These are phyloP conservation scores for Fusarium subglutinans DNA, from an alignment of 2,329 filamentous ascomycete genomes.

Conservation along the genomic window DNA sequence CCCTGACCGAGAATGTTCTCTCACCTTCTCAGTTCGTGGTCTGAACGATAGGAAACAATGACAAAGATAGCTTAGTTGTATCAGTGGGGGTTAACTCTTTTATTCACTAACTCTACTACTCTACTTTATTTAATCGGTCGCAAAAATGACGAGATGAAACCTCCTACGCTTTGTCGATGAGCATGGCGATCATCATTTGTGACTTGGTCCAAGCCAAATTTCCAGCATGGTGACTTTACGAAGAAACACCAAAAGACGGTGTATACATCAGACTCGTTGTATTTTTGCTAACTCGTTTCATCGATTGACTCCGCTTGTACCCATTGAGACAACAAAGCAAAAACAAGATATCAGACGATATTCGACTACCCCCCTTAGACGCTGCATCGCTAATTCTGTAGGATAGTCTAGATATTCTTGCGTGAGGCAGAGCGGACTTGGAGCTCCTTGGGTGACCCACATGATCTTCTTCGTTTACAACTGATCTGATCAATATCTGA, in stretches of 20 bases:
- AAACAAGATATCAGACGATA: not conserved
- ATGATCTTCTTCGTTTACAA: not conserved
- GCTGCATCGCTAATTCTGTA: not conserved
- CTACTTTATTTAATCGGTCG: not conserved
- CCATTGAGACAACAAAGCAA: not conserved
- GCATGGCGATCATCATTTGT: constrained; percentile 13
- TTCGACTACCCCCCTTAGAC: not conserved
- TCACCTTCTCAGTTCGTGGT: constrained; percentile 10
- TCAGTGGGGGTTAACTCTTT: constrained; percentile 11
- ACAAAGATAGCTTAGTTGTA: constrained; percentile 24
- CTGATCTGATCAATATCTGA: constrained; percentile 16
- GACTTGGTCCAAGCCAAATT: constrained; percentile 9
- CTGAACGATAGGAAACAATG: constrained; percentile 36
- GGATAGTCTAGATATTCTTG: not conserved
- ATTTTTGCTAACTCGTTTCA: not conserved
- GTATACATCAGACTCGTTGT: constrained; percentile 3
- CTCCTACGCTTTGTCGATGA: not conserved
- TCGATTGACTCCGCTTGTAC: not conserved
- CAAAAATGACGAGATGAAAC: constrained; percentile 21
- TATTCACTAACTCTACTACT: not conserved
- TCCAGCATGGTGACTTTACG: not conserved
- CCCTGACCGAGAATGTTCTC: constrained; percentile 14
- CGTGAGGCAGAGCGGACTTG: constrained; percentile 16
- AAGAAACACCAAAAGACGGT: constrained; percentile 29
- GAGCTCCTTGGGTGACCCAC: constrained; percentile 14